Evolutionary conservation across 2,329 filamentous ascomycete genomes (phyloP).

Genomic region (Dactylellina drechsleri): DNA sequence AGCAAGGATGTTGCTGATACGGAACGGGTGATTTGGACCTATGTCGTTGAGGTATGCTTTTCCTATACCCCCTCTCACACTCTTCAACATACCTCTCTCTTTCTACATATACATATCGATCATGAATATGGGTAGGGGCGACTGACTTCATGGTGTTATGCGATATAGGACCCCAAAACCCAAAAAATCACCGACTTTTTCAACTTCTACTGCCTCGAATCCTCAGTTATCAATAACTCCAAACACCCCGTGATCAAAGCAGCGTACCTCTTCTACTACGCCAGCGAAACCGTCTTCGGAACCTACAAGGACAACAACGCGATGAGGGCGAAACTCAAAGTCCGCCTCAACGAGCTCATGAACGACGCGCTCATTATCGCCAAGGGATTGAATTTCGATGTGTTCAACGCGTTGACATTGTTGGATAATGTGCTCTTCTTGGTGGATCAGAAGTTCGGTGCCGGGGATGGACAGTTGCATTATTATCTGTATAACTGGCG

Average conservation of each 20-base stretch:
- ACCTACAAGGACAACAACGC: constrained; percentile 55
- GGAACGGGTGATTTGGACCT: constrained; percentile 91
- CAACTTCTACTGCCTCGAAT: constrained; percentile 95
- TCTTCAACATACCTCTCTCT: too few species aligned
- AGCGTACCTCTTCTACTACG: constrained; percentile 98
- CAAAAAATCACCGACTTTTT: constrained; percentile 94
- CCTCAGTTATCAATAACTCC: constrained; percentile 83
- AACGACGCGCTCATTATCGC: constrained; percentile 87
- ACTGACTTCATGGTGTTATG: background rate
- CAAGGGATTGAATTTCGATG: constrained; percentile 86
- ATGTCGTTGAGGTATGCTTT: constrained; percentile 78
- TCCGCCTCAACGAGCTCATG: constrained; percentile 81
- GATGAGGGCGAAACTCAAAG: constrained; percentile 72
- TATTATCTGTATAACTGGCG: constrained; percentile 99
- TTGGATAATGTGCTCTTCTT: constrained; percentile 95
- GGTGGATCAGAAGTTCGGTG: constrained; percentile 91
- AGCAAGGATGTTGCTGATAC: constrained; percentile 72
- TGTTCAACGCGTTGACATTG: constrained; percentile 93
- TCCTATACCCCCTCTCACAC: background rate
- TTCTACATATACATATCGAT: too few species aligned
- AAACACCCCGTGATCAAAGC: constrained; percentile 84
- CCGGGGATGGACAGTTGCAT: constrained; percentile 92
- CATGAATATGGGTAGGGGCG: too few species aligned
- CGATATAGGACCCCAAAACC: constrained; percentile 67
- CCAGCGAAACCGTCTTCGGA: constrained; percentile 78